Evolutionary conservation across 768 basidiomycete genomes (phyloP).

Genomic region (Lentinula detonsa): DNA sequence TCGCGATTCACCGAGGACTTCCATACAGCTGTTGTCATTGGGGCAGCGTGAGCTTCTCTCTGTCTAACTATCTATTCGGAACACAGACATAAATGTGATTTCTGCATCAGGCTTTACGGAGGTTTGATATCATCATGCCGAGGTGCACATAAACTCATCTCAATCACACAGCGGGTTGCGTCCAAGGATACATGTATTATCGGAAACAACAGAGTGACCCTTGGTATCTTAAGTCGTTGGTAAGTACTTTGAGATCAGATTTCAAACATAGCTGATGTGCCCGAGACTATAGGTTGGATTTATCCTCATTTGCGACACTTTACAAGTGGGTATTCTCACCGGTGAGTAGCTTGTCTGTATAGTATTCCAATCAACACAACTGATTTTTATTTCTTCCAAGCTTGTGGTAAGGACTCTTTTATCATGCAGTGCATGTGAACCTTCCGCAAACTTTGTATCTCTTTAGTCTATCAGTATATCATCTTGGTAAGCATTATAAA

Average conservation of each 20-base stretch:
- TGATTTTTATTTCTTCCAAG: not conserved
- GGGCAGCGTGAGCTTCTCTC: not conserved
- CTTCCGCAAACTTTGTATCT: not conserved
- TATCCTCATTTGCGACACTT: slow-evolving; percentile 11
- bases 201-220: not conserved
- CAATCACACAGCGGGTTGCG: not conserved
- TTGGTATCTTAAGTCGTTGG: not conserved
- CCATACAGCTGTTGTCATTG: slow-evolving; percentile 1
- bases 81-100: not conserved
- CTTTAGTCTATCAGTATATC: not conserved
- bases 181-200: slow-evolving; percentile 5
- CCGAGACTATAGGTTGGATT: slow-evolving; percentile 5
- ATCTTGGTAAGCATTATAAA: not conserved
- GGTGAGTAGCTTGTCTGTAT: slow-evolving; percentile 1
- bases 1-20: not conserved
- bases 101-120: not conserved
- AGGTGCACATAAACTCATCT: not conserved
- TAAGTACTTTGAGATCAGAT: not conserved
- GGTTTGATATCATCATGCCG: not conserved
- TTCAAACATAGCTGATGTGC: not conserved
- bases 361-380: not conserved
- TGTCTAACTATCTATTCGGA: not conserved
- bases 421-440: not conserved
- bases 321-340: slow-evolving; percentile 9
- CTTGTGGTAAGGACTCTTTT: not conserved